phyloP scores from a whole-genome alignment of 1,139 yeast genomes.

The Diutina pseudorugosa region DNA sequence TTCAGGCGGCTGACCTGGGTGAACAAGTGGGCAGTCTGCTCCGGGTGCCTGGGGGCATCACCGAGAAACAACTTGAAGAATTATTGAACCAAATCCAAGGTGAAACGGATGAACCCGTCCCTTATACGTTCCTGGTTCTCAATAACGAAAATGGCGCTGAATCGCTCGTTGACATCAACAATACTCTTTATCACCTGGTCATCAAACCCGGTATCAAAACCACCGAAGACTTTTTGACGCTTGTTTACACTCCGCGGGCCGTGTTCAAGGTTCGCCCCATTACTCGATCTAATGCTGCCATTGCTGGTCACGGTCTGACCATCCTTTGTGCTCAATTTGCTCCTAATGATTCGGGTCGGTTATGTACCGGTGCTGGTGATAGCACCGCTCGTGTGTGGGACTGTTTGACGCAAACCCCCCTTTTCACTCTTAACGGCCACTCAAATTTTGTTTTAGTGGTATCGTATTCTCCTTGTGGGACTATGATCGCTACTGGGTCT shows the following conservation, averaged over 20 bases:
- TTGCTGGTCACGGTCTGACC: slow-evolving; percentile 92
- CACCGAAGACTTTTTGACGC: slow-evolving; percentile 85
- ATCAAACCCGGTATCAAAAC: slow-evolving; percentile 79
- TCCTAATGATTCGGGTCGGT: slow-evolving; percentile 72
- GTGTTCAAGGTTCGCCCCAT: slow-evolving; percentile 88
- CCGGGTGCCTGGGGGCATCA: slow-evolving; percentile 84
- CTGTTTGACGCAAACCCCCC: slow-evolving; percentile 88
- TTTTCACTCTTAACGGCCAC: slow-evolving; percentile 73
- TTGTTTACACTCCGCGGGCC: slow-evolving; percentile 90
- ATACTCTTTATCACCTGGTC: slow-evolving; percentile 65
- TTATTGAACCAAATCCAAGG: slow-evolving; percentile 64
- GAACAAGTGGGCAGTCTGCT: slow-evolving; percentile 74
- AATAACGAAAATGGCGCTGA: slow-evolving; percentile 26
- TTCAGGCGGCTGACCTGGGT: slow-evolving; percentile 94
- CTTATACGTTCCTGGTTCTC: slow-evolving; percentile 70
- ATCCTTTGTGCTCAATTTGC: slow-evolving; percentile 89
- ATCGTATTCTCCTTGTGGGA: slow-evolving; percentile 91
- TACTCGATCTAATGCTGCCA: slow-evolving; percentile 84
- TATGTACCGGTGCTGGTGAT: slow-evolving; percentile 97
- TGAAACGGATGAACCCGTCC: slow-evolving; percentile 71
- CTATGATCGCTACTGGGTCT: slow-evolving; percentile 86
- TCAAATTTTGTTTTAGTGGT: slow-evolving; percentile 90
- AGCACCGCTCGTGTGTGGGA: slow-evolving; percentile 98
- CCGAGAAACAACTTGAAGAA: slow-evolving; percentile 80
- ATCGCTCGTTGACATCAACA: slow-evolving; percentile 57